These are phyloP conservation scores for Limnanthes douglasii DNA, from an alignment of 345 rosid genomes.

Conservation along the genomic window DNA sequence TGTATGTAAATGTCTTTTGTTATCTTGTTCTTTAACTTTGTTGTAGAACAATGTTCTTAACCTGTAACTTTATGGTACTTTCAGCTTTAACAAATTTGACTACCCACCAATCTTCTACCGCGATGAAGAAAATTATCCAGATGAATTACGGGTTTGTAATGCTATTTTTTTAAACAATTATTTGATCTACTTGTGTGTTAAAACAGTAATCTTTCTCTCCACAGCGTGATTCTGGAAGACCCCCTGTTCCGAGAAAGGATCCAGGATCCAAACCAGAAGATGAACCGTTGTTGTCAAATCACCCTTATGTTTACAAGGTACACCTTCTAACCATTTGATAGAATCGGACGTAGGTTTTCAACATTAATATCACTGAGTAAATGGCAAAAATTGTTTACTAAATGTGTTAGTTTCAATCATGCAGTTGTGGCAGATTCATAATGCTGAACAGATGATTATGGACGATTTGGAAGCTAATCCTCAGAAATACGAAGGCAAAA, in stretches of 20 bases:
- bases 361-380: no score
- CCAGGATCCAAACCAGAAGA: slow-evolving; percentile 69
- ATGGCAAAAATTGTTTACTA: no score
- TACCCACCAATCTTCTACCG: slow-evolving; percentile 84
- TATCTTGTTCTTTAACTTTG: slow-evolving; percentile 4
- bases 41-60: slow-evolving; percentile 4
- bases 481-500: slow-evolving; percentile 64
- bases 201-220: slow-evolving; percentile 7
- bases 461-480: slow-evolving; percentile 81
- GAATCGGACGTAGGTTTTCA: slow-evolving; percentile 1
- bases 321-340: neutral
- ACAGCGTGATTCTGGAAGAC: slow-evolving; percentile 90
- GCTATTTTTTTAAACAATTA: slow-evolving; percentile 4
- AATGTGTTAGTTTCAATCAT: slow-evolving; percentile 2
- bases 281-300: slow-evolving; percentile 73
- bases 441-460: slow-evolving; percentile 90
- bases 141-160: slow-evolving; percentile 57
- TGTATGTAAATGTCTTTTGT: slow-evolving; percentile 31
- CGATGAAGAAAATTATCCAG: slow-evolving; percentile 63
- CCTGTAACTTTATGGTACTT: slow-evolving; percentile 6
- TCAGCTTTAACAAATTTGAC: slow-evolving; percentile 85
- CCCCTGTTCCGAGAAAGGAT: slow-evolving; percentile 74
- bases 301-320: slow-evolving; percentile 92
- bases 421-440: slow-evolving; percentile 92
- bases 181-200: neutral